These are phyloP conservation scores for Metschnikowia similis DNA, from an alignment of 805 yeast species.

Conservation along the genomic window DNA sequence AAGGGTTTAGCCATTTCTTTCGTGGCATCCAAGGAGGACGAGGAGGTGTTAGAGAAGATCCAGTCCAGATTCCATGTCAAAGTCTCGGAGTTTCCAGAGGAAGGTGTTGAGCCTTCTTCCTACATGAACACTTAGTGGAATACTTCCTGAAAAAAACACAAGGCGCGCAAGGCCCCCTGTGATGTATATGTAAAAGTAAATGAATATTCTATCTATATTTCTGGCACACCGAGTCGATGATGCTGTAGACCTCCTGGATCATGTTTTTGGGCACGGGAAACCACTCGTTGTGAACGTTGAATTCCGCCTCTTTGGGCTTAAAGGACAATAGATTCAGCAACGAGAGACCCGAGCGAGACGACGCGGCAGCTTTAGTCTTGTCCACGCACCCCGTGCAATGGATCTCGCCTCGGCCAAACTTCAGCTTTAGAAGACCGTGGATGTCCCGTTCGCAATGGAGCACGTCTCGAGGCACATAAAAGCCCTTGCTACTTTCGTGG, in stretches of 20 bases:
- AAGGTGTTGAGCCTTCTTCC: constrained; percentile 95
- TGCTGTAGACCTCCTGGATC: constrained; percentile 12
- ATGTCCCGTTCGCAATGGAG: constrained; percentile 38
- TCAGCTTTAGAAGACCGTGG: constrained; percentile 33
- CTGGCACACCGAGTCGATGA: constrained; percentile 13
- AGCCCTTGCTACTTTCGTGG: constrained; percentile 28
- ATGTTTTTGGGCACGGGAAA: constrained; percentile 44
- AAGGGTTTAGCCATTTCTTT: constrained; percentile 95
- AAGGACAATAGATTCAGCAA: not conserved
- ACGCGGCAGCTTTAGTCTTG: not conserved
- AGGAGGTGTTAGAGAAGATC: constrained; percentile 83
- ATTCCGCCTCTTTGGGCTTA: constrained; percentile 10
- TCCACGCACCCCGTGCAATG: constrained; percentile 44
- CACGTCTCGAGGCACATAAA: constrained; percentile 28
- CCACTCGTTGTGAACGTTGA: constrained; percentile 51
- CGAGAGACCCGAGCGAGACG: not conserved
- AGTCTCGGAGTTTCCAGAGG: constrained; percentile 93
- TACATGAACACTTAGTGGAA: constrained; percentile 81
- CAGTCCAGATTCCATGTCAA: constrained; percentile 97
- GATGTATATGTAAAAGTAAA: constrained; percentile 3
- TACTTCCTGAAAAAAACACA: not conserved
- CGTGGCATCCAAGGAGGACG: constrained; percentile 81
- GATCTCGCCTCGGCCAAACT: constrained; percentile 46
- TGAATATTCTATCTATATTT: constrained; percentile 4
- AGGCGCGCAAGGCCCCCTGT: not conserved